These are phyloP conservation scores for Cladophialophora yegresii DNA, from an alignment of 2,329 filamentous ascomycete genomes.

Conservation along the genomic window DNA sequence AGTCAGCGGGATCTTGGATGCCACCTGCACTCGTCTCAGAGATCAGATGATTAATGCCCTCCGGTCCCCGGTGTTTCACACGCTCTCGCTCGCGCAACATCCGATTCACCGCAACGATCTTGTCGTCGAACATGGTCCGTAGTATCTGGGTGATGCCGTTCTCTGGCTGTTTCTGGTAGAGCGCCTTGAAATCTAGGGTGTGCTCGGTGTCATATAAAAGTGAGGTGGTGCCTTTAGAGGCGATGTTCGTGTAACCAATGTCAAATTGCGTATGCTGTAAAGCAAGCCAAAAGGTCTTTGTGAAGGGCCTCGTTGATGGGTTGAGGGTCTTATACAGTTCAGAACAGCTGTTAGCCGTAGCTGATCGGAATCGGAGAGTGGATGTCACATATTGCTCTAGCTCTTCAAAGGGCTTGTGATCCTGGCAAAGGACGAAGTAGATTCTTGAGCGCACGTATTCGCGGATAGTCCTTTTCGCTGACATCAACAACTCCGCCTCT, in stretches of 20 bases:
- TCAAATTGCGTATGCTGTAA: slow-evolving; percentile 23
- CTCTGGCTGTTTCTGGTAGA: slow-evolving; percentile 4
- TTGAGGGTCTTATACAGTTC: slow-evolving; percentile 20
- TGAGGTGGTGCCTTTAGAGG: slow-evolving; percentile 11
- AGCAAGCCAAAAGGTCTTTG: slow-evolving; percentile 40
- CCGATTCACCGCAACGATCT: slow-evolving; percentile 10
- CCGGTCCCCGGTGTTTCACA: neutral
- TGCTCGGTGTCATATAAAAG: neutral
- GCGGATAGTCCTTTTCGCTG: slow-evolving; percentile 39
- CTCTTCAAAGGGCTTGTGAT: slow-evolving; percentile 5
- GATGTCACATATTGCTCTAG: slow-evolving; percentile 14
- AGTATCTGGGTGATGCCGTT: slow-evolving; percentile 17
- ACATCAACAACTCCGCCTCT: slow-evolving; percentile 28
- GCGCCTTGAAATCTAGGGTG: slow-evolving; percentile 3
- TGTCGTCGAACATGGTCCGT: neutral
- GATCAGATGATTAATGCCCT: neutral
- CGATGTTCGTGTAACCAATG: slow-evolving; percentile 5
- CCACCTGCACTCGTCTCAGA: neutral
- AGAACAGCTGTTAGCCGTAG: slow-evolving; percentile 6
- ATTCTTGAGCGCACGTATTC: slow-evolving; percentile 41
- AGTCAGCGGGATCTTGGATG: neutral
- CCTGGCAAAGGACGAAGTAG: slow-evolving; percentile 34
- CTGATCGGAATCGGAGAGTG: slow-evolving; percentile 12
- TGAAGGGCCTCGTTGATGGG: slow-evolving; percentile 34
- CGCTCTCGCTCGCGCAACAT: neutral